phyloP scores from a whole-genome alignment of 345 rosid genomes.

The Garcia nutans region DNA sequence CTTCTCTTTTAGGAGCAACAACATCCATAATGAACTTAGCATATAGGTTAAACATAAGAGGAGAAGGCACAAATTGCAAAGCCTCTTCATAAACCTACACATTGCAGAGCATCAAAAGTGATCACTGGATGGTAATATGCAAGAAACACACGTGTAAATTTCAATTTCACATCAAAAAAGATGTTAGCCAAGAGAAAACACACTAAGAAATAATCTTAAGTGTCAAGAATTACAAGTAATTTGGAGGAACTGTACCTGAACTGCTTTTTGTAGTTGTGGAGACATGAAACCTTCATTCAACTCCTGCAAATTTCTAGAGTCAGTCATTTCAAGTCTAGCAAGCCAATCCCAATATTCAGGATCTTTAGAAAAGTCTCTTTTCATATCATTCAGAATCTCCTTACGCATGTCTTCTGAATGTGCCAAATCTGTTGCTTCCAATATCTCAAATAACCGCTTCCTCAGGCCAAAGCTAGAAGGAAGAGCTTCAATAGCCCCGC shows the following conservation, averaged over 20 bases:
- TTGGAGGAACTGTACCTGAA: conserved; percentile 46
- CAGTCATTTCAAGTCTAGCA: conserved; percentile 61
- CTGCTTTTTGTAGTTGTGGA: conserved; percentile 53
- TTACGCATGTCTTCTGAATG: conserved; percentile 58
- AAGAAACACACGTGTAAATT: not conserved
- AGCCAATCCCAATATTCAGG: conserved; percentile 92
- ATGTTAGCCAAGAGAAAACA: not conserved
- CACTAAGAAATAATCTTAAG: not conserved
- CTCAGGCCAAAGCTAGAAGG: conserved; percentile 76
- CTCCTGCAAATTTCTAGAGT: conserved; percentile 25
- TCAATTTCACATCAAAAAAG: not conserved
- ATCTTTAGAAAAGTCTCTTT: conserved; percentile 63
- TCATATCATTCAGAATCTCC: conserved; percentile 67
- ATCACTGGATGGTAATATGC: not conserved
- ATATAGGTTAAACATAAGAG: conserved; percentile 56
- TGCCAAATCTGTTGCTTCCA: conserved; percentile 66
- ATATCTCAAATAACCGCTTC: conserved; percentile 64
- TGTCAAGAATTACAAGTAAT: not conserved
- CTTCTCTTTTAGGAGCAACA: conserved; percentile 35
- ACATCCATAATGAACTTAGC: conserved; percentile 57
- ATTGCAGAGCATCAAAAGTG: conserved; percentile 12
- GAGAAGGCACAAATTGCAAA: conserved; percentile 50
- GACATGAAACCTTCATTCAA: conserved; percentile 20
- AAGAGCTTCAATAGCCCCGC: conserved; percentile 63
- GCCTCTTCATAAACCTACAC: conserved; percentile 84